These are phyloP conservation scores for Evansstolkia leycettana DNA, from an alignment of 495 filamentous ascomycete genomes.

Conservation along the genomic window DNA sequence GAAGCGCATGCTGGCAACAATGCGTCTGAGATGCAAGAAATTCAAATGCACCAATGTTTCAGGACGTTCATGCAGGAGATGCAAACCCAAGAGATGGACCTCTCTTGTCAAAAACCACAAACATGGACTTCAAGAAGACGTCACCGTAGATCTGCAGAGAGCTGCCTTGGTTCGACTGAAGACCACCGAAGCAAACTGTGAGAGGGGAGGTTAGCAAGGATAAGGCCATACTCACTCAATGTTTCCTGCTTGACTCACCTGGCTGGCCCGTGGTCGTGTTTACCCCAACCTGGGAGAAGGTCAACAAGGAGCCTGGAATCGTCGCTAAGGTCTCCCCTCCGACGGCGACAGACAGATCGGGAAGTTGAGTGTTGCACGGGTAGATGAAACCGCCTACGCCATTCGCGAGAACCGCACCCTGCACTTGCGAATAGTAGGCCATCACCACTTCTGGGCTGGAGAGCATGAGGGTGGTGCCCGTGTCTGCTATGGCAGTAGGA, in stretches of 20 bases:
- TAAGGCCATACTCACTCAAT: conserved; percentile 19
- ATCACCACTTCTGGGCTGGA: conserved; percentile 47
- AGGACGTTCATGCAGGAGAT: conserved; percentile 7
- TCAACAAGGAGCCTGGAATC: conserved; percentile 54
- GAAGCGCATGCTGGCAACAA: no score
- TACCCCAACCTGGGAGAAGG: conserved; percentile 45
- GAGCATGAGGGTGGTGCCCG: conserved; percentile 61
- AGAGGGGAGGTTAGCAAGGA: conserved; percentile 1
- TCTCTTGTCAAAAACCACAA: conserved; percentile 61
- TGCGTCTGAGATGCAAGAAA: no score
- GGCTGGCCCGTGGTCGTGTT: conserved; percentile 26
- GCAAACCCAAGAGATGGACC: conserved; percentile 32
- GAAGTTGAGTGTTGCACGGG: conserved; percentile 48
- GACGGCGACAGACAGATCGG: conserved; percentile 54
- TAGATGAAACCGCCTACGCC: conserved; percentile 51
- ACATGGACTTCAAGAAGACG: conserved; percentile 67
- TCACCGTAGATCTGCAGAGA: conserved; percentile 65
- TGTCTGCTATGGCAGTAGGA: conserved; percentile 51
- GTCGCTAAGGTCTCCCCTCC: conserved; percentile 46
- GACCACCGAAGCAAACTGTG: conserved; percentile 57
- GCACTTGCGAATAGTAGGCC: conserved; percentile 51
- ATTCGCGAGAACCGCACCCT: conserved; percentile 35
- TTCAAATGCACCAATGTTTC: no score
- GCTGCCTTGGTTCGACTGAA: conserved; percentile 49
- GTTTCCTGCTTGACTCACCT: conserved; percentile 15